Evolutionary conservation across 306 rosid species (phyloP).

Genomic region (Inga leiocalycina): DNA sequence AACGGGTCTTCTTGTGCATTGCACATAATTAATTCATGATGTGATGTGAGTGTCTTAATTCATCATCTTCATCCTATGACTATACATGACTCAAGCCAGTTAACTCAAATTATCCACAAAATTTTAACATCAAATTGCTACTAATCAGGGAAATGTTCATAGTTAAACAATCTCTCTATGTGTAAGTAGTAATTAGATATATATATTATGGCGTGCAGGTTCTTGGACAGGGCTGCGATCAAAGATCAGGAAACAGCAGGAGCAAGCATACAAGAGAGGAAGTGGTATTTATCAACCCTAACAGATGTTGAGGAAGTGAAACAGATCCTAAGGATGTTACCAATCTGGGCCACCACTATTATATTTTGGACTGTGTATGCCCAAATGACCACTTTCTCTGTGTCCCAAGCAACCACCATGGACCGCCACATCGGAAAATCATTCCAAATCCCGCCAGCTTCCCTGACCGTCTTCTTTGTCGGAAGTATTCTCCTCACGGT

Average conservation of each 20-base stretch:
- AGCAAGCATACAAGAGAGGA: constrained; percentile 28
- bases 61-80: not conserved
- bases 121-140: not conserved
- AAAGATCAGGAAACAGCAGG: constrained; percentile 18
- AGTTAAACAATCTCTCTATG: not conserved
- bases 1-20: not conserved
- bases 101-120: not conserved
- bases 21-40: not conserved
- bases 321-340: constrained; percentile 65
- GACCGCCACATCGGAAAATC: constrained; percentile 70
- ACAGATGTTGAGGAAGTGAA: constrained; percentile 90
- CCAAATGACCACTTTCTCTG: constrained; percentile 89
- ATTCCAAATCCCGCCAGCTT: constrained; percentile 74
- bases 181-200: not conserved
- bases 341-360: constrained; percentile 89
- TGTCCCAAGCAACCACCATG: constrained; percentile 87
- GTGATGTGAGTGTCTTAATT: not conserved
- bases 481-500: constrained; percentile 73
- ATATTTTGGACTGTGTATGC: constrained; percentile 83
- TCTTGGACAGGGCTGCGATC: constrained; percentile 86
- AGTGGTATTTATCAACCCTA: constrained; percentile 66
- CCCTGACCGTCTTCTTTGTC: constrained; percentile 73
- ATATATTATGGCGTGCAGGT: constrained; percentile 40
- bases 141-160: not conserved
- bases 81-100: not conserved